Base-by-base conservation (phyloP, 2,329 filamentous ascomycete species). In the Phyllosticta citriasiana region DNA sequence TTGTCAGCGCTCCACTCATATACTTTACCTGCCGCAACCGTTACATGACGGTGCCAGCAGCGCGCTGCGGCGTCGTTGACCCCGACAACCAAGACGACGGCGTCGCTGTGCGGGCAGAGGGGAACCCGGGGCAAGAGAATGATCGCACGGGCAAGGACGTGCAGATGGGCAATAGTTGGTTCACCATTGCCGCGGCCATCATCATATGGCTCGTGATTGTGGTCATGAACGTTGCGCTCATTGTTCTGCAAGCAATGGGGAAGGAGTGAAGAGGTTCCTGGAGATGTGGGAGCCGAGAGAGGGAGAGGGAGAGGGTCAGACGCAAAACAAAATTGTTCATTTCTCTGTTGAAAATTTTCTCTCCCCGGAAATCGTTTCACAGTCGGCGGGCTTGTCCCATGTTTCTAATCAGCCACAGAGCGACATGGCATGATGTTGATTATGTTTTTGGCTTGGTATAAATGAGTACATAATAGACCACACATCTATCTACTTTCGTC, bases 11-110 rank as follows among this genome's bases (percentile, higher is more conserved):
- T 0, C 91, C 91, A 1, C 76, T 96, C 33, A 87, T 96, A 61
- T 95, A 88, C 75, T 95, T 95, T 68, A 96, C 91, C 0, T 89
- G 88, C 67, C 81, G 87, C 53, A 83, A 85, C 66, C 84, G 84
- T 69, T 94, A 88, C 74, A 96, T 96, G 91, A 89, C 84, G 8
- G 87, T 89, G 5, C 72, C 74, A 61, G 74, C 53, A 16, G 63
- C 55, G 24, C 60, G 52, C 19, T 52, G 55, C 19, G 55, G 57
- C 25, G 54, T 57, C 30, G 12, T 30, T 33, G 47, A 55, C 10
- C 33, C 25, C 4, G n/a, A 19, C 10, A 19, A 33, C 62, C 24
- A 56, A 7, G 64, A 52, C 50, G 62, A 56, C 4, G 64, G 52
- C 8, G 63, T 61, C 7, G 40, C 16, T 14, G 40, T 47, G 14